phyloP scores from a whole-genome alignment of 2,329 filamentous ascomycete species.

The Aureobasidium melanogenum region DNA sequence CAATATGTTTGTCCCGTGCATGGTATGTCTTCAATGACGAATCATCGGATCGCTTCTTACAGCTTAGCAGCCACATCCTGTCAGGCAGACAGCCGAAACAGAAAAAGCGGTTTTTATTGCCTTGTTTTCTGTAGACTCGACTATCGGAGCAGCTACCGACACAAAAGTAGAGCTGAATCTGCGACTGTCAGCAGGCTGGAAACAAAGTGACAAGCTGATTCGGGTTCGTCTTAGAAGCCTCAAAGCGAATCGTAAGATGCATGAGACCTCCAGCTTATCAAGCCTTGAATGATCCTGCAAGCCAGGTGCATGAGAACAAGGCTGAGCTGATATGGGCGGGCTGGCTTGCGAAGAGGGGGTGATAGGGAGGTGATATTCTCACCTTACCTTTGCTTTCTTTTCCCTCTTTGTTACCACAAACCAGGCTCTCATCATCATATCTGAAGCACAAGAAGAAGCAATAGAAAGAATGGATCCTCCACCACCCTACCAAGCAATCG shows the following conservation, averaged over 20 bases:
- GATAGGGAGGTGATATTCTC: neutral
- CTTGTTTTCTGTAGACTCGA: too few relatives aligned
- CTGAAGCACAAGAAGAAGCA: neutral
- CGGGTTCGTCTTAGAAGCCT: too few relatives aligned
- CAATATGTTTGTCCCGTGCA: too few relatives aligned
- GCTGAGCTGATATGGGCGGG: neutral
- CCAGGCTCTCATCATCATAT: neutral
- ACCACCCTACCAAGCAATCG: neutral
- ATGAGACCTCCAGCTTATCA: neutral
- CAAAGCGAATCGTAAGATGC: neutral
- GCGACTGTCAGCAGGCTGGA: too few relatives aligned
- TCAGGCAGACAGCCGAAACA: too few relatives aligned
- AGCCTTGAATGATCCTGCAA: neutral
- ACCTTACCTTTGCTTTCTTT: neutral
- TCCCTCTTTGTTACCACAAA: neutral
- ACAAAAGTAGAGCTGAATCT: too few relatives aligned
- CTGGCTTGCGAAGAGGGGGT: neutral
- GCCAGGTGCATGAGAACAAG: neutral
- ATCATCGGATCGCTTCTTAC: too few relatives aligned
- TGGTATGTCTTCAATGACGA: too few relatives aligned
- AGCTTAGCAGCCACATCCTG: too few relatives aligned
- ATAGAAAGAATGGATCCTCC: neutral
- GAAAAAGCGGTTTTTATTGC: too few relatives aligned
- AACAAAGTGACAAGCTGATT: too few relatives aligned
- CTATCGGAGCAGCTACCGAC: too few relatives aligned